Conservation (phyloP, 495 filamentous ascomycete species). For the Xylaria curta region DNA sequence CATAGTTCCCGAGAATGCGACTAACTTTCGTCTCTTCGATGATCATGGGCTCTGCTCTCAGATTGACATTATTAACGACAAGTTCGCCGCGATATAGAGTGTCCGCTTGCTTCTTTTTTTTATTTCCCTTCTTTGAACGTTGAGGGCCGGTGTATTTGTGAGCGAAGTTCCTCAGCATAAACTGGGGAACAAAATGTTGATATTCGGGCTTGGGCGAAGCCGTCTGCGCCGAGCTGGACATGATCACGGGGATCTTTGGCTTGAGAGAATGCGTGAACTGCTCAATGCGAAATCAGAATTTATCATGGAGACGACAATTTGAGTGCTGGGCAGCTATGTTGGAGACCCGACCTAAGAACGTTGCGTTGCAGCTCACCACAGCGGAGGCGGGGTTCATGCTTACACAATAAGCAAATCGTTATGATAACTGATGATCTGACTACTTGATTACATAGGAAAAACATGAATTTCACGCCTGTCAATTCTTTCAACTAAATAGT, state of each 20-base stretch:
- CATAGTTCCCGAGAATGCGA: constrained; percentile 46
- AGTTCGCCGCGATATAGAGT: constrained; percentile 33
- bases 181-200: constrained; percentile 58
- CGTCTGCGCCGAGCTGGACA: background rate
- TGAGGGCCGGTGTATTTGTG: constrained; percentile 30
- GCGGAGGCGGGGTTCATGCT: constrained; percentile 12
- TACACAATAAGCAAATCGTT: background rate
- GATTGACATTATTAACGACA: constrained; percentile 36
- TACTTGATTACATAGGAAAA: background rate
- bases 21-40: constrained; percentile 44
- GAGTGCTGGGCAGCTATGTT: background rate
- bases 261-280: background rate
- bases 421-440: background rate
- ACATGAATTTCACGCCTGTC: background rate
- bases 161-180: constrained; percentile 54
- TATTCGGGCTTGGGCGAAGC: constrained; percentile 37
- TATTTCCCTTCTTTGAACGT: constrained; percentile 14
- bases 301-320: background rate
- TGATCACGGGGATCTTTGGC: background rate
- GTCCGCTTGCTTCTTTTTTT: constrained; percentile 33
- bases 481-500: background rate
- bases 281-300: background rate
- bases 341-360: background rate
- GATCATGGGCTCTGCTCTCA: constrained; percentile 28
- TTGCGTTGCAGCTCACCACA: background rate